Evolutionary conservation across 2,329 filamentous ascomycete species (phyloP).

Genomic region (Daldinia sp.): DNA sequence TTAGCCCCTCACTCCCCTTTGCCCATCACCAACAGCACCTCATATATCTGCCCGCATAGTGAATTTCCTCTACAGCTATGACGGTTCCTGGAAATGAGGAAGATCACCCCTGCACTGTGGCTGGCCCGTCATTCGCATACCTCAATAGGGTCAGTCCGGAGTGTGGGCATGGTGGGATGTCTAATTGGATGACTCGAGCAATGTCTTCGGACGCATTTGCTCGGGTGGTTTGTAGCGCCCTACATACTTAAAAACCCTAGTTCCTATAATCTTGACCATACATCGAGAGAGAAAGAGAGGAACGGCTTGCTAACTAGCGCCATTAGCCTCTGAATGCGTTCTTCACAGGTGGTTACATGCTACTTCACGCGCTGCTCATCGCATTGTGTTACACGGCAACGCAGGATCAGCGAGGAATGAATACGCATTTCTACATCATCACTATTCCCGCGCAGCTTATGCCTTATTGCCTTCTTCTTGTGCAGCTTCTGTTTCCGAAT

Average conservation of each 20-base stretch:
- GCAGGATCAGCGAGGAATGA: slow-evolving; percentile 84
- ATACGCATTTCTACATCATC: slow-evolving; percentile 83
- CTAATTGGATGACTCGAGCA: slow-evolving; percentile 76
- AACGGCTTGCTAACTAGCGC: slow-evolving; percentile 45
- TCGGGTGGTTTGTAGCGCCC: slow-evolving; percentile 72
- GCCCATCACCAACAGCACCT: slow-evolving; percentile 52
- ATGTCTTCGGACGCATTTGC: slow-evolving; percentile 65
- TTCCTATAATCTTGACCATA: slow-evolving; percentile 6
- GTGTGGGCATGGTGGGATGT: slow-evolving; percentile 82
- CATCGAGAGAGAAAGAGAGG: slow-evolving; percentile 10
- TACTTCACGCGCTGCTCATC: slow-evolving; percentile 76
- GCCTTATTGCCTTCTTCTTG: slow-evolving; percentile 81
- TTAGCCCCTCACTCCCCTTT: not conserved
- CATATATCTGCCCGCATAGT: slow-evolving; percentile 85
- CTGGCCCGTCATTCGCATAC: slow-evolving; percentile 76
- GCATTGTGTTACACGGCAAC: slow-evolving; percentile 86
- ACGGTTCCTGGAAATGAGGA: slow-evolving; percentile 87
- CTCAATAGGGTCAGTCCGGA: slow-evolving; percentile 69
- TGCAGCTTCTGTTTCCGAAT: slow-evolving; percentile 75
- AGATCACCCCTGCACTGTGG: slow-evolving; percentile 77
- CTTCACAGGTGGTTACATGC: slow-evolving; percentile 64
- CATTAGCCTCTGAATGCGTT: slow-evolving; percentile 64
- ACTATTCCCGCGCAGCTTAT: slow-evolving; percentile 85
- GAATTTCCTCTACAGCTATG: slow-evolving; percentile 72
- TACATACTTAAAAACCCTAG: slow-evolving; percentile 62